Percentiles rank a stretch among this genome's conserved stretches.
Conservation (phyloP, 257 asterid genomes). For the Przewalskia tangutica region DNA sequence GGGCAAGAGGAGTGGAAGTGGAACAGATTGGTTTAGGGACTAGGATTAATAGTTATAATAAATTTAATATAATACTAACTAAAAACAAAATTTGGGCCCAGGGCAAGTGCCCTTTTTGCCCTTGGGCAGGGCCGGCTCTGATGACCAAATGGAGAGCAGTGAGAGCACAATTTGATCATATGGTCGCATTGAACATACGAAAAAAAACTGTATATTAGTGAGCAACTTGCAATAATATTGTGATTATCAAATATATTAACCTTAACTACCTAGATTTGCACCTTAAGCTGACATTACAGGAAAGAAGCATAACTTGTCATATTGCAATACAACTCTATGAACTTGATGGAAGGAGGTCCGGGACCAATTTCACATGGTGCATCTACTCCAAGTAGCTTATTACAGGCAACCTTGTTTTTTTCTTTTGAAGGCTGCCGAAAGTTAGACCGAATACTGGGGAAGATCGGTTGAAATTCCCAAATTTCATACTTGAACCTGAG, state of each 20-base stretch:
- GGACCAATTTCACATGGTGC: conserved; percentile 75
- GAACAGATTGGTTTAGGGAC: no score
- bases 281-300: background rate
- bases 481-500: background rate
- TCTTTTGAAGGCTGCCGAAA: background rate
- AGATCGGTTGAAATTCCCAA: background rate
- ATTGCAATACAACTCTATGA: conserved; percentile 66
- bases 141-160: background rate
- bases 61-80: no score
- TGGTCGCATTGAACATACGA: background rate
- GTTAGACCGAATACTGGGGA: background rate
- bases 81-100: no score
- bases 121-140: no score
- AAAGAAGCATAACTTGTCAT: background rate
- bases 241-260: background rate
- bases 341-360: conserved; percentile 85
- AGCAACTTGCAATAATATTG: background rate
- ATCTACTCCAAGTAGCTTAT: conserved; percentile 51
- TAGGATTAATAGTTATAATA: no score
- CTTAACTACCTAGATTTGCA: background rate
- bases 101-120: no score
- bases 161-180: background rate
- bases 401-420: conserved; percentile 31
- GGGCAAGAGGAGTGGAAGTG: no score
- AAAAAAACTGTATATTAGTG: background rate